A percentile compares a stretch with the other conserved stretches of the same genome.
phyloP scores from a whole-genome alignment of 2,329 filamentous ascomycete species.

The Penicillium freii region DNA sequence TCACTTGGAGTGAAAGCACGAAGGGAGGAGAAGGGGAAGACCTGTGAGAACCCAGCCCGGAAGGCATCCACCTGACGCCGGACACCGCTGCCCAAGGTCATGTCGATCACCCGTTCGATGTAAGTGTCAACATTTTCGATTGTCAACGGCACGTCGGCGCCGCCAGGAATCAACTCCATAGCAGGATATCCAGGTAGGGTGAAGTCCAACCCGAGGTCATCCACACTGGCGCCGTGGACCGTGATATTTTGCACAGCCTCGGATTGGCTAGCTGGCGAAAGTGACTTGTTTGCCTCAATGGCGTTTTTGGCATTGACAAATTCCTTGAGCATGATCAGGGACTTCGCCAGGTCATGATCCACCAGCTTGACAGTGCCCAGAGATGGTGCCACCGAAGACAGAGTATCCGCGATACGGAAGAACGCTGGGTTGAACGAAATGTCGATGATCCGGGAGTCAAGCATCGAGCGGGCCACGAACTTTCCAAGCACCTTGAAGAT shows the following conservation, averaged over 20 bases:
- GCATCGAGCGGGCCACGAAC: constrained; percentile 96
- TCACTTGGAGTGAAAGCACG: constrained; percentile 94
- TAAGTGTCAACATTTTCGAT: constrained; percentile 91
- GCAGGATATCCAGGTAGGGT: constrained; percentile 86
- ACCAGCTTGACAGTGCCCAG: constrained; percentile 86
- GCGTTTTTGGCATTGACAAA: constrained; percentile 80
- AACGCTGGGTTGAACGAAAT: constrained; percentile 97
- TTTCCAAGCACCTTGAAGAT: constrained; percentile 93
- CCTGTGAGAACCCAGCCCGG: constrained; percentile 84
- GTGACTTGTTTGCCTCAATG: constrained; percentile 68
- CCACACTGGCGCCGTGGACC: constrained; percentile 73
- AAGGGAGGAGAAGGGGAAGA: constrained; percentile 91
- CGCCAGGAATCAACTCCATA: constrained; percentile 77
- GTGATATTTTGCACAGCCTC: constrained; percentile 66
- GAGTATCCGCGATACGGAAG: constrained; percentile 83
- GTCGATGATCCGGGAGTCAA: constrained; percentile 96
- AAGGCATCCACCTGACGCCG: constrained; percentile 88
- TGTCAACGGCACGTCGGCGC: constrained; percentile 71
- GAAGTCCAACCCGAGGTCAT: constrained; percentile 90
- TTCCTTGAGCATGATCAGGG: constrained; percentile 80
- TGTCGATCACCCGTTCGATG: constrained; percentile 83
- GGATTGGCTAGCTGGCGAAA: constrained; percentile 69
- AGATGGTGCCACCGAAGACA: constrained; percentile 69
- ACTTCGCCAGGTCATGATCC: constrained; percentile 80
- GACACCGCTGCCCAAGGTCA: constrained; percentile 86